phyloP scores from a whole-genome alignment of 257 asterid genomes.

The Solanum dulcamara region DNA sequence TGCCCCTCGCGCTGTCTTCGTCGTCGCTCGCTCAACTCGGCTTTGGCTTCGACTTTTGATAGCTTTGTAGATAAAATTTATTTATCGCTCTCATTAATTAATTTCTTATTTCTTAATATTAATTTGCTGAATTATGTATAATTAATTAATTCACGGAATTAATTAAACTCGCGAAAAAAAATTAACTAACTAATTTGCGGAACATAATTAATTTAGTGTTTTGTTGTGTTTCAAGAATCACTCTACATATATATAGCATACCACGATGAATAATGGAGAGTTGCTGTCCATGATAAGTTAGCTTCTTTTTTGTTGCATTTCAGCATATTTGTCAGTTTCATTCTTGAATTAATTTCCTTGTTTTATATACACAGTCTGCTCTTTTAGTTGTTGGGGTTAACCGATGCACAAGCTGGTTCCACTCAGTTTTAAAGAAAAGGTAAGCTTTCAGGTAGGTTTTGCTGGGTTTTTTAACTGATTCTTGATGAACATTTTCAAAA shows the following conservation, averaged over 20 bases:
- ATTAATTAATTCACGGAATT: no score
- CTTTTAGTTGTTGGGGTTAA: constrained; percentile 51
- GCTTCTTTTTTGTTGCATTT: background rate
- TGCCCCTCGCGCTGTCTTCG: no score
- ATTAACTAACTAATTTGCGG: no score
- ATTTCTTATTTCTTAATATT: no score
- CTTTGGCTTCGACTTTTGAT: no score
- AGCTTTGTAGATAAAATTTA: no score
- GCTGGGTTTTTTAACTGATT: background rate
- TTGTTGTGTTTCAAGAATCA: constrained; percentile 28
- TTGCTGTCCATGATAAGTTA: constrained; percentile 58
- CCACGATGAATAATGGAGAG: constrained; percentile 83
- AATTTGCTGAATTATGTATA: no score
- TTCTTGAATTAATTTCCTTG: background rate
- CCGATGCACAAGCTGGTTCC: constrained; percentile 62
- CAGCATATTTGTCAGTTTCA: background rate
- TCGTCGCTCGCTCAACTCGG: no score
- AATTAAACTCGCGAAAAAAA: no score
- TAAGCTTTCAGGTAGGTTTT: constrained; percentile 30
- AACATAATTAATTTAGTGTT: no score
- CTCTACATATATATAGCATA: constrained; percentile 49
- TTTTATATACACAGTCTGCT: constrained; percentile 29
- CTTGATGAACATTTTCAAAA: background rate
- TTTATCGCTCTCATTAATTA: no score
- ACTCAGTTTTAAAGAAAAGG: constrained; percentile 51